These are phyloP conservation scores for Ilex asprella DNA, from an alignment of 257 asterid genomes.

Conservation along the genomic window DNA sequence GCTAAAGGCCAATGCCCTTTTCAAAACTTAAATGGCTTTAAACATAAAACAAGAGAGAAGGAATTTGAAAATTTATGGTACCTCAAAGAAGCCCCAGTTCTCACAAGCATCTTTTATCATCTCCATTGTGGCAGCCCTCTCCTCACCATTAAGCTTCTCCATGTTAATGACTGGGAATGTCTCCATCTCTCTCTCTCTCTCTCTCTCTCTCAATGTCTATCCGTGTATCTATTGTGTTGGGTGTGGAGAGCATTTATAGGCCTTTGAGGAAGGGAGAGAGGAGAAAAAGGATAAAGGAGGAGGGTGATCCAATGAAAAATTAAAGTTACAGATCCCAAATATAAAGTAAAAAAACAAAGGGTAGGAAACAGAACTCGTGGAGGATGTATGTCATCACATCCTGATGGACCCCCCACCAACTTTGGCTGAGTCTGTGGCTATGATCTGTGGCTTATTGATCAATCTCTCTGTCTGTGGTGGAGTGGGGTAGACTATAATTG, in stretches of 20 bases:
- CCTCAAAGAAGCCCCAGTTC: conserved; percentile 82
- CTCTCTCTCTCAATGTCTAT: not conserved
- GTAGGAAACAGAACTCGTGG: conserved; percentile 28
- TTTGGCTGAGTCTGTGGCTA: no score
- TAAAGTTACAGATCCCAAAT: conserved; percentile 3
- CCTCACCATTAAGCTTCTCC: conserved; percentile 58
- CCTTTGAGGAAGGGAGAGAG: not conserved
- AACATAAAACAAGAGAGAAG: not conserved
- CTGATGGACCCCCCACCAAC: conserved; percentile 9
- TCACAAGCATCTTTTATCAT: conserved; percentile 58
- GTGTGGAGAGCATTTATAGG: conserved; percentile 39
- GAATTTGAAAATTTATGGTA: not conserved
- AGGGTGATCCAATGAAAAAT: no score
- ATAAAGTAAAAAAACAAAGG: not conserved
- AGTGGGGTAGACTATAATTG: no score
- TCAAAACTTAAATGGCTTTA: no score
- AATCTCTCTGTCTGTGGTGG: no score
- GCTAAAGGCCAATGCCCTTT: no score
- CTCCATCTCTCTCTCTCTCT: conserved; percentile 24
- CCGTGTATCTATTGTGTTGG: conserved; percentile 1
- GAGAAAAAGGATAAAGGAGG: conserved; percentile 9
- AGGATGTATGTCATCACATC: conserved; percentile 27
- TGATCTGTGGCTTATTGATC: no score
- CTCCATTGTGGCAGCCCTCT: conserved; percentile 50
- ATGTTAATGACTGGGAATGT: conserved; percentile 50